Evolutionary conservation across 2,329 filamentous ascomycete genomes (phyloP).

Genomic region (Penicillium sp.): DNA sequence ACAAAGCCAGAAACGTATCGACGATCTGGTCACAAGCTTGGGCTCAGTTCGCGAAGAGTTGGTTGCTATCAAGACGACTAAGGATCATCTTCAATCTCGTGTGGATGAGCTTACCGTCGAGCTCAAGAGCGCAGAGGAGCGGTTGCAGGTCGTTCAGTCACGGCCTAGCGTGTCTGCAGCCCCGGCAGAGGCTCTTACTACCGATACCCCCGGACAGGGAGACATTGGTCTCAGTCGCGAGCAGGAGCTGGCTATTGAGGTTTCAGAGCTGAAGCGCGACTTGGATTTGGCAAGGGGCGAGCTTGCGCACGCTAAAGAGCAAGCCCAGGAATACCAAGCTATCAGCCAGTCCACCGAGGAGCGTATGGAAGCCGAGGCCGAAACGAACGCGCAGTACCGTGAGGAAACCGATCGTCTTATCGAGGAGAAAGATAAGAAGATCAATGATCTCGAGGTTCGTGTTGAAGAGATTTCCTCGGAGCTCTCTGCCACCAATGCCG

Average conservation of each 20-base stretch:
- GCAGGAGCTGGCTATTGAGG: conserved; percentile 77
- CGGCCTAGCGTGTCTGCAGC: conserved; percentile 62
- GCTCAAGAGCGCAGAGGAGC: conserved; percentile 82
- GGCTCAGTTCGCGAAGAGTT: conserved; percentile 81
- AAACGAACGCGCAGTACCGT: conserved; percentile 80
- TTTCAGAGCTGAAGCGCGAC: conserved; percentile 81
- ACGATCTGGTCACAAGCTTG: conserved; percentile 78
- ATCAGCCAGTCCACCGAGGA: conserved; percentile 87
- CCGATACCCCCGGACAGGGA: conserved; percentile 44
- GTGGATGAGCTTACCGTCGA: conserved; percentile 88
- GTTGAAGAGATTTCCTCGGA: conserved; percentile 80
- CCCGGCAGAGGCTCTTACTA: conserved; percentile 37
- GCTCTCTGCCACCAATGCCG: conserved; percentile 72
- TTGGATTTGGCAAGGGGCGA: conserved; percentile 76
- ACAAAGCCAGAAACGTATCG: conserved; percentile 84
- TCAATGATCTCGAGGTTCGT: conserved; percentile 76
- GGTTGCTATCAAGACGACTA: conserved; percentile 76
- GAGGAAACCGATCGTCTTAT: conserved; percentile 75
- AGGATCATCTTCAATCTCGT: conserved; percentile 81
- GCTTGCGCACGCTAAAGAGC: conserved; percentile 71
- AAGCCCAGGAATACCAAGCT: conserved; percentile 81
- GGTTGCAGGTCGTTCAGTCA: conserved; percentile 75
- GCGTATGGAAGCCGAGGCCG: conserved; percentile 70
- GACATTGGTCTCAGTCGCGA: conserved; percentile 59
- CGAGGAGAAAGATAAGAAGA: conserved; percentile 70